Evolutionary conservation across 331 rosid genomes (phyloP).

Genomic region (Quercus phellos): DNA sequence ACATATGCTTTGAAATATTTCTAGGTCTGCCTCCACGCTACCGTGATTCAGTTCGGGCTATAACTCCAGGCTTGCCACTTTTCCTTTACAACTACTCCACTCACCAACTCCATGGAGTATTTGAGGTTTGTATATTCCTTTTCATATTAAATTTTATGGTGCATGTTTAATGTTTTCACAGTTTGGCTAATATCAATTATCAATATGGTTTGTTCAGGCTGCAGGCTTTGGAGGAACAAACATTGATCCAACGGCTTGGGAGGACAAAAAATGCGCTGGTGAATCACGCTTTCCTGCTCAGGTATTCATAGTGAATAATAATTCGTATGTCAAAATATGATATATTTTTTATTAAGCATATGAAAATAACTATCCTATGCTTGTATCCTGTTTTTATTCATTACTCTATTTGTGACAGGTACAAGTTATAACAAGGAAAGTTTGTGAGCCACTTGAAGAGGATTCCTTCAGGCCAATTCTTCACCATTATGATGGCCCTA

Average conservation of each 20-base stretch:
- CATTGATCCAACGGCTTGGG: constrained; percentile 89
- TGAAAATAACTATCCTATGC: not conserved
- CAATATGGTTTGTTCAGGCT: constrained; percentile 45
- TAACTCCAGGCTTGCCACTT: constrained; percentile 87
- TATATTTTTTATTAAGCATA: not conserved
- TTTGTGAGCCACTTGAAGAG: constrained; percentile 78
- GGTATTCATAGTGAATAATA: constrained; percentile 33
- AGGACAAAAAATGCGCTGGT: constrained; percentile 78
- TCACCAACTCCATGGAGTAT: constrained; percentile 91
- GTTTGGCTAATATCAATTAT: not conserved
- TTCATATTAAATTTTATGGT: not conserved
- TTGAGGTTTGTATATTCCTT: constrained; percentile 54
- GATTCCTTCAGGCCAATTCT: constrained; percentile 94
- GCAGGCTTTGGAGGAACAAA: constrained; percentile 88
- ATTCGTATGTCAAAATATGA: not conserved
- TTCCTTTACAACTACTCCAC: constrained; percentile 93
- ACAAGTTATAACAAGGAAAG: constrained; percentile 62
- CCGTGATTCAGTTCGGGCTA: constrained; percentile 83
- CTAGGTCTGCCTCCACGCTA: constrained; percentile 71
- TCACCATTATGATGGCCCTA: constrained; percentile 91
- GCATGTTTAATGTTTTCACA: no score
- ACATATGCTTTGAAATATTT: not conserved
- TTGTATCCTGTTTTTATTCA: not conserved
- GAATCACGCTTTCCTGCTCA: constrained; percentile 96
- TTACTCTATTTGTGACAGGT: constrained; percentile 36